Conservation (phyloP, 2,329 filamentous ascomycete species). For the Hypoxylon sp. region DNA sequence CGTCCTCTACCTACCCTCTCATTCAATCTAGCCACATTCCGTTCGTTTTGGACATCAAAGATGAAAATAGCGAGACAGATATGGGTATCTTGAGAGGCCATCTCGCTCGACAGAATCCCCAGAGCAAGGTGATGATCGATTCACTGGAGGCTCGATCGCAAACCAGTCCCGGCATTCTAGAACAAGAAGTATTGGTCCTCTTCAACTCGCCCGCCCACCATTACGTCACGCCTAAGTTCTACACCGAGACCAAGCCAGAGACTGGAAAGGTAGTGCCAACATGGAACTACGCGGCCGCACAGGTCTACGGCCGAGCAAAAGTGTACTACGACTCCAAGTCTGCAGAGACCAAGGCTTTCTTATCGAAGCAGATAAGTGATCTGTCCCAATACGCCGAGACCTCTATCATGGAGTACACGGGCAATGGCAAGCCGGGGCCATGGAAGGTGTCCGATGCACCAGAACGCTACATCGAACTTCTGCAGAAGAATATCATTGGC, state of each 20-base stretch:
- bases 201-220: conserved; percentile 72
- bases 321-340: conserved; percentile 67
- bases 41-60: conserved; percentile 67
- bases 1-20: conserved; percentile 62
- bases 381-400: conserved; percentile 67
- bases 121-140: conserved; percentile 73
- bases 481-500: conserved; percentile 72
- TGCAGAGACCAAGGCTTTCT: conserved; percentile 61
- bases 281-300: conserved; percentile 78
- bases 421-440: conserved; percentile 54
- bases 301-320: conserved; percentile 72
- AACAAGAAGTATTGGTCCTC: conserved; percentile 72
- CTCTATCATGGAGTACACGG: conserved; percentile 69
- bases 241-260: conserved; percentile 73
- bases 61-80: conserved; percentile 59
- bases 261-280: conserved; percentile 78
- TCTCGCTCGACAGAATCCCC: conserved; percentile 74
- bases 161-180: conserved; percentile 51
- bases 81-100: conserved; percentile 70
- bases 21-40: conserved; percentile 74
- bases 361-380: conserved; percentile 67
- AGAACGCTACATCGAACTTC: conserved; percentile 66
- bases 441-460: conserved; percentile 74
- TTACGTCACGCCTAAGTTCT: conserved; percentile 79
- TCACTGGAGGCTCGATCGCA: conserved; percentile 49